These are phyloP conservation scores for Picochlorum sp. DNA, from an alignment of 139 green algal genomes.

Conservation along the genomic window DNA sequence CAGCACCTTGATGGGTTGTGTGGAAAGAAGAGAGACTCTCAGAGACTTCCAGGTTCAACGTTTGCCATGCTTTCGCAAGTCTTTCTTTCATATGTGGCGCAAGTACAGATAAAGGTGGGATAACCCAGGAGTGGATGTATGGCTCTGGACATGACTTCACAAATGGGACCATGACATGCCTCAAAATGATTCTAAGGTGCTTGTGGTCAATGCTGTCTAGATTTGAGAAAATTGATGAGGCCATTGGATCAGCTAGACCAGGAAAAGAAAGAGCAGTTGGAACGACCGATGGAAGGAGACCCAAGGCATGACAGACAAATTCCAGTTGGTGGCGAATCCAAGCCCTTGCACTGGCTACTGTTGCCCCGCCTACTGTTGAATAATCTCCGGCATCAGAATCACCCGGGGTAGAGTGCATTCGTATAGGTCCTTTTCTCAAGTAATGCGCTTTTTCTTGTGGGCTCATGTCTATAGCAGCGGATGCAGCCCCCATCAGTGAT, in stretches of 20 bases:
- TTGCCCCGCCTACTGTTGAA: conserved; percentile 26
- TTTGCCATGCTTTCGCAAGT: background rate
- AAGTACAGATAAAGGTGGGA: conserved; percentile 28
- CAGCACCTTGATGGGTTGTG: background rate
- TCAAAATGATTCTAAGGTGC: conserved; percentile 52
- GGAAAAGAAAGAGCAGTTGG: conserved; percentile 10
- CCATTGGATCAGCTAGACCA: conserved; percentile 1
- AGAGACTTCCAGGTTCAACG: background rate
- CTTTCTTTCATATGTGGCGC: conserved; percentile 41
- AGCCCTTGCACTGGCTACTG: conserved; percentile 21
- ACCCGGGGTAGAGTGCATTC: background rate
- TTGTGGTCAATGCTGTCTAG: conserved; percentile 37
- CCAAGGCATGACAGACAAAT: conserved; percentile 37
- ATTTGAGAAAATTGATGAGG: conserved; percentile 1
- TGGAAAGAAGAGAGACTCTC: background rate
- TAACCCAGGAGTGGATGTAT: conserved; percentile 27
- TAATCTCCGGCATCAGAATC: conserved; percentile 28
- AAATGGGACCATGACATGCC: conserved; percentile 50
- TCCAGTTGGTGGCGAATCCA: conserved; percentile 39
- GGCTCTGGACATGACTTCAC: conserved; percentile 6
- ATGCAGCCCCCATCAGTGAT: conserved; percentile 19
- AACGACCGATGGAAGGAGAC: conserved; percentile 18
- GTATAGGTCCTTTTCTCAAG: conserved; percentile 22
- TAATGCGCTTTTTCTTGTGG: conserved; percentile 55
- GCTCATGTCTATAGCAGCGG: conserved; percentile 43